Base-by-base conservation (phyloP, 352 stramenopile genomes). In the Globisporangium sylvaticum region DNA sequence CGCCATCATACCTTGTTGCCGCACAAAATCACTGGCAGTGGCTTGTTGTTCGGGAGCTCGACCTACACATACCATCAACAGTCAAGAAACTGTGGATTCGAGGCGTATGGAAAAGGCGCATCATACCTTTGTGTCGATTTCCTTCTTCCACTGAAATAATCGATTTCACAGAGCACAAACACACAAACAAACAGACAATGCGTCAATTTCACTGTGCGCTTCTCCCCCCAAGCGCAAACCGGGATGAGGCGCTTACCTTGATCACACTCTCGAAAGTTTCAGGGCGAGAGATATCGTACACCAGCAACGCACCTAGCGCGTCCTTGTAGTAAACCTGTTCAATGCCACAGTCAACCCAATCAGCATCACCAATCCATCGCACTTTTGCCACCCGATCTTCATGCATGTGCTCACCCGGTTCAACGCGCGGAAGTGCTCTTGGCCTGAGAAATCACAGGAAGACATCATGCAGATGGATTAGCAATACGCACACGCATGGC, bases 401-500 rank as follows among this genome's bases (percentile, higher is more conserved):
- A 15, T 60, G 12, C 61, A 34, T 24, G n/a, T n/a, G 66, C 74
- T 3, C 56, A 92, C 89, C 46, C 90, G 78, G 70, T 96, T 96
- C 8, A 98, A 81, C n/a, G 87, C 84, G n/a, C 92, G 87, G 64
- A 98, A 98, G 58, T 97, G 90, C 64, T 98, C 94, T 74, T 98
- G 92, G 8, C 94, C 86, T 71, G 37, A 18, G 37, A 58, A 12
- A 44, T n/a, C n/a, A n/a, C n/a, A n/a, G n/a, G 27, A 10, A 24
- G 5, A 22, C 5, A 32, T 2, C 48, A 52, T 15, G 3, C 24
- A 14, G 32, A 22, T 50, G 18, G 18, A 50, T 55, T 24, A 55
- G 8, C 10, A 5, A 55, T 20, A 14, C 31, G 6, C 50, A 60
- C 24, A 39, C 4, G 3, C 44, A 48, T 4, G n/a, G 15, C 52